Conservation (phyloP, 2,329 filamentous ascomycete genomes). For the Plectosphaerella cucumerina region DNA sequence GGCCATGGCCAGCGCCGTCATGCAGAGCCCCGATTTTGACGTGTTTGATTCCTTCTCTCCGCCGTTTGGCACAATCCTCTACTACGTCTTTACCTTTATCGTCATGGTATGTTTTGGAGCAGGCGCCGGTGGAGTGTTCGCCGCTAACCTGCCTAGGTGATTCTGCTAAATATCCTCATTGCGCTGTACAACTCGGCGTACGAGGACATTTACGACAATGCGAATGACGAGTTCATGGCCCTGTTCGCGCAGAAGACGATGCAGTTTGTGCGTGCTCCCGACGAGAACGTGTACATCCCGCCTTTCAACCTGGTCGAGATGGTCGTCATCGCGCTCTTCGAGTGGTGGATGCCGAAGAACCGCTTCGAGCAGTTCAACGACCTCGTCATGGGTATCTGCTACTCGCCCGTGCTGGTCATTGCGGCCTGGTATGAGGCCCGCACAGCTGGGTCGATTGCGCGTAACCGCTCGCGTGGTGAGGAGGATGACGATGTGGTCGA, state of each 20-base stretch:
- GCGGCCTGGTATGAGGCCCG: slow-evolving; percentile 70
- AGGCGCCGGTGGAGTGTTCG: accelerated
- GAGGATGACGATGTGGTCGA: slow-evolving; percentile 85
- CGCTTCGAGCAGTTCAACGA: slow-evolving; percentile 82
- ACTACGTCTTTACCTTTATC: slow-evolving; percentile 96
- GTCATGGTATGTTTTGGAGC: slow-evolving; percentile 66
- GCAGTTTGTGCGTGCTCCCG: slow-evolving; percentile 92
- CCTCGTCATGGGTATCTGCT: slow-evolving; percentile 79
- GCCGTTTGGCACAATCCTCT: slow-evolving; percentile 90
- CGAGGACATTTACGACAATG: slow-evolving; percentile 89
- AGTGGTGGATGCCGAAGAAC: slow-evolving; percentile 87
- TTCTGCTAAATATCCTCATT: slow-evolving; percentile 93
- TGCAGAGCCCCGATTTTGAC: slow-evolving; percentile 85
- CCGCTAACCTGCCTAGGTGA: slow-evolving; percentile 31
- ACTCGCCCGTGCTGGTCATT: slow-evolving; percentile 76
- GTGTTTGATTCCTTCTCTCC: slow-evolving; percentile 88
- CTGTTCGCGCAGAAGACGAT: slow-evolving; percentile 92
- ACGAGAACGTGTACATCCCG: slow-evolving; percentile 97
- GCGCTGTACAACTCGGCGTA: slow-evolving; percentile 97
- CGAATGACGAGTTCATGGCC: slow-evolving; percentile 91
- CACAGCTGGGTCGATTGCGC: slow-evolving; percentile 61
- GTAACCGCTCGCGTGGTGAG: slow-evolving; percentile 75
- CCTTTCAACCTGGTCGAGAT: slow-evolving; percentile 94
- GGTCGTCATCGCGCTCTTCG: slow-evolving; percentile 70
- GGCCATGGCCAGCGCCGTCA: slow-evolving; percentile 83